Evolutionary conservation across 805 yeast species (phyloP), one percentile per base, ranked within the genome.

Genomic region (Wickerhamomyces alni): DNA sequence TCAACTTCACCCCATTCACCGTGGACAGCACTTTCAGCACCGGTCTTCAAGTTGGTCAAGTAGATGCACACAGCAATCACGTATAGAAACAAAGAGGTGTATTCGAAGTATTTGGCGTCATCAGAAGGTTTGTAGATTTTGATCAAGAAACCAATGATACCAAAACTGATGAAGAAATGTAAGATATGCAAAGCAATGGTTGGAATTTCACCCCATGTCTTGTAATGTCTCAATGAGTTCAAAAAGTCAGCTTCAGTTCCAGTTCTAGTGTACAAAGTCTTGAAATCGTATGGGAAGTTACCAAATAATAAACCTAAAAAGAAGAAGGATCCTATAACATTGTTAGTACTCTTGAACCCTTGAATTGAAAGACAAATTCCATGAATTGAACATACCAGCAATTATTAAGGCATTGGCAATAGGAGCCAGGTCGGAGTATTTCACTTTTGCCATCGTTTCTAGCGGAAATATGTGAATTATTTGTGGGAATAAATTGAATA

Each of bases 1-100:
- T 85, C 86, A 37, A 93, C 95, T 37, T 91, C 98, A 49, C 96
- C 98, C 98, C 98, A 91, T 44, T 77, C 69, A 33, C 88, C 89
- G 42, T 73, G 62, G 21, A 77, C 51, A 39, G 87, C 76, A 41
- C 89, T 76, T 50, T 74, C 73, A 30, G 81, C 68, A 39, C 98
- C 98, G 38, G 84, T 77, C 56, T 87, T 75, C 50, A 91, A 69
- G 66, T 93, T 93, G 46, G 96, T 83, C 54, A 91, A 67, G 62
- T 88, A 93, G 52, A 91, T 75, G 52, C 91, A 78, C 33, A 84
- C 64, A 16, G 83, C 84, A 28, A 80, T 66, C 60, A 88, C 81
- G 58, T 74, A 75, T 42, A 86, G 72, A n/a, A 77, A 78, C 50
- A 89, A 67, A 10, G 94, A 70, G 33, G 89, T 95, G 52, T 94